Evolutionary conservation across 257 asterid genomes (phyloP).

Genomic region (Solanum megistacrolobum): DNA sequence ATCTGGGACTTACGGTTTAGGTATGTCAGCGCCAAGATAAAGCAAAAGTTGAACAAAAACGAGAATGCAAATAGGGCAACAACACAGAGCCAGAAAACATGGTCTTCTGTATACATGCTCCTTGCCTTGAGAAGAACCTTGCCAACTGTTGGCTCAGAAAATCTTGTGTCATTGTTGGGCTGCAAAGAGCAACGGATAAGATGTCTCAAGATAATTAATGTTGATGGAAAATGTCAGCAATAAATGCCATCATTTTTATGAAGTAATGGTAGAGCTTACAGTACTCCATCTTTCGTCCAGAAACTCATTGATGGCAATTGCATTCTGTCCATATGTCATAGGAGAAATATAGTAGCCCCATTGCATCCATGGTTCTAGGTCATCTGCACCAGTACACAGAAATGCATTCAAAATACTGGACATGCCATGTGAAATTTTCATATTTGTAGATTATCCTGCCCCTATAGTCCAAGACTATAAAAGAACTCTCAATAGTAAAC

Average conservation of each 20-base stretch:
- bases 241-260: not conserved
- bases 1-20: conserved; percentile 47
- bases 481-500: conserved; percentile 1
- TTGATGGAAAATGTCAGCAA: not conserved
- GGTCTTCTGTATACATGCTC: conserved; percentile 75
- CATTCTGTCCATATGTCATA: conserved; percentile 31
- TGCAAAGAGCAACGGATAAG: conserved; percentile 11
- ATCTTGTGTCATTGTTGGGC: conserved; percentile 50
- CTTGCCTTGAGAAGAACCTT: conserved; percentile 75
- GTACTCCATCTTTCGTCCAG: conserved; percentile 25
- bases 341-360: conserved; percentile 27
- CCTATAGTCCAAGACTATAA: not conserved
- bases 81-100: conserved; percentile 76
- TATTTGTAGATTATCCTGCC: not conserved
- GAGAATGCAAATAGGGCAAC: conserved; percentile 78
- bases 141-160: conserved; percentile 70
- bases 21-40: conserved; percentile 60
- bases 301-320: conserved; percentile 23
- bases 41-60: conserved; percentile 61
- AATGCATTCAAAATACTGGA: not conserved
- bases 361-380: conserved; percentile 21
- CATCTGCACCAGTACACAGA: conserved; percentile 3
- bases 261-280: not conserved
- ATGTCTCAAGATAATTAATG: conserved; percentile 3
- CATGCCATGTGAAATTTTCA: not conserved